phyloP scores from a whole-genome alignment of 805 yeast genomes.

The Starmera amethionina region DNA sequence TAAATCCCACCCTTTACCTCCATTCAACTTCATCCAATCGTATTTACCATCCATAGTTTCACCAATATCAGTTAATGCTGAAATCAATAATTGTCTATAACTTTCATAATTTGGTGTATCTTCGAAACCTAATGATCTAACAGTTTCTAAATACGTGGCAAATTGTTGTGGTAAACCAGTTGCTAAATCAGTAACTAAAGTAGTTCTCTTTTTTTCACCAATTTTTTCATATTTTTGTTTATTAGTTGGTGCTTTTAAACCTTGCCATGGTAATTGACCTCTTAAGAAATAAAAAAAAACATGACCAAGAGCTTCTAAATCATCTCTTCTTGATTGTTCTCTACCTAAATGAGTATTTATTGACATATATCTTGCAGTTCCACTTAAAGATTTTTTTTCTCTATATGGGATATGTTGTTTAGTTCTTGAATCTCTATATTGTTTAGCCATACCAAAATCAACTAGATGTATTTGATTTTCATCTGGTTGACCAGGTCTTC shows the following conservation, averaged over 20 bases:
- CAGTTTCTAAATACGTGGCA: constrained; percentile 63
- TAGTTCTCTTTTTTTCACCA: constrained; percentile 69
- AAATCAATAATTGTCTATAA: constrained; percentile 49
- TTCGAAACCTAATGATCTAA: constrained; percentile 61
- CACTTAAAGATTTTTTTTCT: constrained; percentile 71
- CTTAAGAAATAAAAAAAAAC: constrained; percentile 71
- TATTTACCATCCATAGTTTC: constrained; percentile 57
- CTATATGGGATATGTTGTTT: constrained; percentile 77
- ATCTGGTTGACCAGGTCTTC: constrained; percentile 48
- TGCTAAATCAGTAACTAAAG: constrained; percentile 51
- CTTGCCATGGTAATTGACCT: constrained; percentile 85
- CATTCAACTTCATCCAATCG: constrained; percentile 76
- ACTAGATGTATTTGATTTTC: constrained; percentile 64
- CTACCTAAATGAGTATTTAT: constrained; percentile 82
- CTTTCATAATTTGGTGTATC: constrained; percentile 74
- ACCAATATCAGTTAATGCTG: constrained; percentile 46
- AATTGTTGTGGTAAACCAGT: constrained; percentile 62
- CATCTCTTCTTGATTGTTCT: constrained; percentile 78
- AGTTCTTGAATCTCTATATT: constrained; percentile 70
- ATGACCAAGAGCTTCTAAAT: constrained; percentile 73
- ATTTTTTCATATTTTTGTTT: constrained; percentile 76
- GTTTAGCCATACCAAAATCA: constrained; percentile 85
- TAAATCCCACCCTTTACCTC: constrained; percentile 79
- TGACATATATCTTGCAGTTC: constrained; percentile 83
- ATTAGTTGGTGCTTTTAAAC: constrained; percentile 81